Evolutionary conservation across 2,329 filamentous ascomycete genomes (phyloP).

Genomic region (Aspergillus sp.): DNA sequence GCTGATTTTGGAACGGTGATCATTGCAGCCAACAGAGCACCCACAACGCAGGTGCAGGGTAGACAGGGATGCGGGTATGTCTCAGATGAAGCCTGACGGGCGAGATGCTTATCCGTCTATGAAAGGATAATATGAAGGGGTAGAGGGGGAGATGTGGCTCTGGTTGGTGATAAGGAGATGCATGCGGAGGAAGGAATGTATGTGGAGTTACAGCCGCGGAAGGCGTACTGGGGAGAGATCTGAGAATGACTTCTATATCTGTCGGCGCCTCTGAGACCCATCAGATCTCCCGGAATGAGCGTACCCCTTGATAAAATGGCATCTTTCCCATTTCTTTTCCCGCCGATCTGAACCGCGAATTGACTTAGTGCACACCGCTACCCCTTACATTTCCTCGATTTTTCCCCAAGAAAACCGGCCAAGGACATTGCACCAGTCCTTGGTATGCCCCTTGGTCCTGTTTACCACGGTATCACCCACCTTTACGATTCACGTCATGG

Average conservation of each 20-base stretch:
- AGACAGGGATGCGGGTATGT: not conserved
- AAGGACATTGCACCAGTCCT: not conserved
- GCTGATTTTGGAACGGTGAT: not conserved
- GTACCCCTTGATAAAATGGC: not conserved
- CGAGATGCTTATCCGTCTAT: not conserved
- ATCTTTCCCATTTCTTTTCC: not conserved
- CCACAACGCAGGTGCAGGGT: not conserved
- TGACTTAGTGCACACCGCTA: not conserved
- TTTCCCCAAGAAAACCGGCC: not conserved
- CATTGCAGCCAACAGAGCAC: not conserved
- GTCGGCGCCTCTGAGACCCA: not conserved
- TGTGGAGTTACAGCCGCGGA: not conserved
- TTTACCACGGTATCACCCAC: not conserved
- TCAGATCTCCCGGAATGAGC: not conserved
- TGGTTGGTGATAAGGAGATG: not conserved
- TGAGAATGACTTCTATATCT: not conserved
- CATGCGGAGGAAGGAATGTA: not conserved
- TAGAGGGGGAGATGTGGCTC: not conserved
- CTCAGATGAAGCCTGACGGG: not conserved
- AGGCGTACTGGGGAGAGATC: not conserved
- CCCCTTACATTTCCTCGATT: not conserved
- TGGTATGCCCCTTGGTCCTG: not conserved
- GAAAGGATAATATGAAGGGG: not conserved
- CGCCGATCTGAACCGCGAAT: not conserved
- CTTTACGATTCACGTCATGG: not conserved